Percentiles rank a stretch among this genome's conserved stretches.
phyloP scores from a whole-genome alignment of 192 early-diverging fungal species.

The Linnemannia elongata region DNA sequence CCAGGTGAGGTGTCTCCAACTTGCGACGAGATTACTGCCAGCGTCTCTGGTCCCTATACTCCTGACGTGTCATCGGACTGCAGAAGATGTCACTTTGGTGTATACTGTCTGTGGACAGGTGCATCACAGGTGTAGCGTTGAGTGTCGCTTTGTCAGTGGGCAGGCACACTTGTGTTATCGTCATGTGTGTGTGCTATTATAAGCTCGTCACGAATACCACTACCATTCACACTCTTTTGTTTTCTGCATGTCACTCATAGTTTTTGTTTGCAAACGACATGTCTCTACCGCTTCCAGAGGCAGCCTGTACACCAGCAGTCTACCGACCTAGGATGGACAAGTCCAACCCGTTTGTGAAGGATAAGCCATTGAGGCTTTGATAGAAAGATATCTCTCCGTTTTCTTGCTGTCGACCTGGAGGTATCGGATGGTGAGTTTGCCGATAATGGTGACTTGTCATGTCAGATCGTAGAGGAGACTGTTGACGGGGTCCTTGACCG shows the following conservation, averaged over 20 bases:
- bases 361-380: too few relatives aligned
- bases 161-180: not conserved
- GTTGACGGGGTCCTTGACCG: too few relatives aligned
- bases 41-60: constrained; percentile 7
- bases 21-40: not conserved
- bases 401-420: too few relatives aligned
- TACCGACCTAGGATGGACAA: not conserved
- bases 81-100: constrained; percentile 21
- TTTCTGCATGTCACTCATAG: not conserved
- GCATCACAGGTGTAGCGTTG: constrained; percentile 16
- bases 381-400: too few relatives aligned
- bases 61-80: constrained; percentile 21
- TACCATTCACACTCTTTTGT: not conserved
- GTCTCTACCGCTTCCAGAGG: constrained; percentile 12
- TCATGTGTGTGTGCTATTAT: too few relatives aligned
- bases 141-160: constrained; percentile 10
- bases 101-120: constrained; percentile 11
- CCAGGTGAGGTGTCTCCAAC: too few relatives aligned
- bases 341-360: constrained; percentile 5
- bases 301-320: constrained; percentile 2
- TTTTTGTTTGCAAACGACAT: not conserved
- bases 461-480: too few relatives aligned
- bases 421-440: too few relatives aligned
- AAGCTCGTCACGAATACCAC: not conserved
- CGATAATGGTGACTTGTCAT: too few relatives aligned